phyloP scores from a whole-genome alignment of 2,329 filamentous ascomycete genomes.

The Mollisia scopiformis region DNA sequence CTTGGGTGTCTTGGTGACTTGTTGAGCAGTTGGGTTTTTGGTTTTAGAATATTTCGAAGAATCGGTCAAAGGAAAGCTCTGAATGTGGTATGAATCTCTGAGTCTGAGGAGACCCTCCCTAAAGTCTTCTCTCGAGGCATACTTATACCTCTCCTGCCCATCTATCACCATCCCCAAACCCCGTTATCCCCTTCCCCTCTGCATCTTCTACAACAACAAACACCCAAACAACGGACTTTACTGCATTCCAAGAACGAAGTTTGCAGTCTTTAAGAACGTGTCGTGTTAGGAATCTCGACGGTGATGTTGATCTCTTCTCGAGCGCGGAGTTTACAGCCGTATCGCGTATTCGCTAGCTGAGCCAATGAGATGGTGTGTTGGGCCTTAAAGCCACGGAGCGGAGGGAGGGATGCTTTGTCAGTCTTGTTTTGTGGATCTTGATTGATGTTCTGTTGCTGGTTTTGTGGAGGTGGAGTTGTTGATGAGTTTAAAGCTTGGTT shows the following conservation, averaged over 20 bases:
- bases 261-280: too few species aligned
- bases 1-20: not conserved
- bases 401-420: too few species aligned
- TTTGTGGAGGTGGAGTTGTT: not conserved
- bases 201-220: not conserved
- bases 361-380: not conserved
- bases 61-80: not conserved
- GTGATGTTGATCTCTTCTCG: not conserved
- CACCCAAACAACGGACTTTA: not conserved
- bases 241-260: too few species aligned
- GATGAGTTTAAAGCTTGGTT: not conserved
- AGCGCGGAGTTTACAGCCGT: not conserved
- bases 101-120: not conserved
- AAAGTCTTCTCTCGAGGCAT: not conserved
- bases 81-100: not conserved
- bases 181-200: not conserved
- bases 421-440: too few species aligned
- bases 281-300: not conserved
- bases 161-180: not conserved
- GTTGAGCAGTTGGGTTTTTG: not conserved
- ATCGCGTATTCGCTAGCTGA: not conserved
- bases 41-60: not conserved
- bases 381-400: not conserved
- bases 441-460: too few species aligned
- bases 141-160: not conserved